Conservation (phyloP, 192 early-diverging fungal genomes). For the Umbelopsis isabellina region DNA sequence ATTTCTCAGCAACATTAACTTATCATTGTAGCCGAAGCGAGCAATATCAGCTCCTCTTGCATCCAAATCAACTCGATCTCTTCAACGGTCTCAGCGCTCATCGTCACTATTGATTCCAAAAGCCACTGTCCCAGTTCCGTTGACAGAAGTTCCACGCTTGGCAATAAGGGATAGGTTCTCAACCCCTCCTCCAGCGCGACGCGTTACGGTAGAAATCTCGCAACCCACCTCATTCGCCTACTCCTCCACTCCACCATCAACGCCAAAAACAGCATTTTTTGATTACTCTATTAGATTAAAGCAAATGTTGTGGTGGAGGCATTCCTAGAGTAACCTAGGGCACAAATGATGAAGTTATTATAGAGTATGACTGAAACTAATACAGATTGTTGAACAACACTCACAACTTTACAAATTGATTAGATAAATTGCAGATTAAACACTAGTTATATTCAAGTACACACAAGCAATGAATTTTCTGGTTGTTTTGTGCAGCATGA, state of each 20-base stretch:
- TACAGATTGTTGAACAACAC: no score
- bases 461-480: no score
- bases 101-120: neutral
- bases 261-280: conserved; percentile 18
- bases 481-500: no score
- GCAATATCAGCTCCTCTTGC: neutral
- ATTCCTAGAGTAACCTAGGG: conserved; percentile 2
- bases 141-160: neutral
- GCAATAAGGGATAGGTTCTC: neutral
- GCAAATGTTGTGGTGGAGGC: conserved; percentile 21
- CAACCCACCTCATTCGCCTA: conserved; percentile 25
- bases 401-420: no score
- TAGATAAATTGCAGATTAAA: no score
- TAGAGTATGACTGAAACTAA: neutral
- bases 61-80: neutral
- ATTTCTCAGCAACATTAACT: neutral
- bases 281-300: conserved; percentile 17
- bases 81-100: neutral
- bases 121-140: neutral
- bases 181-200: neutral
- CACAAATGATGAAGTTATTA: neutral
- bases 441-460: no score
- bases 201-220: neutral
- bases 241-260: conserved; percentile 23
- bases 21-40: neutral